Evolutionary conservation across 306 rosid species (phyloP).

Genomic region (Macrotyloma uniflorum): DNA sequence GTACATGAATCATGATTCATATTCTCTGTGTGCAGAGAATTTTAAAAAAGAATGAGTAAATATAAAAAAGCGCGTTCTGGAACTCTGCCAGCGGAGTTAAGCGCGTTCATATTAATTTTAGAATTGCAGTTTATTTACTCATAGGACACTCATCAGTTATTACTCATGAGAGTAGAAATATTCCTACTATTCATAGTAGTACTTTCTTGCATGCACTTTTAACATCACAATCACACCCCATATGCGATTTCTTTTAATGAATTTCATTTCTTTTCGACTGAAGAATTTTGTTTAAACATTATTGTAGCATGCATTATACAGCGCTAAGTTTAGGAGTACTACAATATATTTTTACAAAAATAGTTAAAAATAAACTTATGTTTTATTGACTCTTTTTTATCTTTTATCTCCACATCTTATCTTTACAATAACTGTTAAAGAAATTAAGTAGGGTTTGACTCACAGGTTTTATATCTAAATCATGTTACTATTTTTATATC

Average conservation of each 20-base stretch:
- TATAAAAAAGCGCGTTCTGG: conserved; percentile 10
- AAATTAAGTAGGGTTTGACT: not conserved
- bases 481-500: too few species aligned
- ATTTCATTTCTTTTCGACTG: not conserved
- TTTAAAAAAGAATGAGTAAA: not conserved
- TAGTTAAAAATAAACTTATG: not conserved
- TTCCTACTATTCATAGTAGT: not conserved
- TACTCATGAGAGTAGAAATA: not conserved
- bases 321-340: too few species aligned
- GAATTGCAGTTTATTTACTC: not conserved
- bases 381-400: not conserved
- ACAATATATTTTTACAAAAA: not conserved
- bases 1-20: conserved; percentile 6
- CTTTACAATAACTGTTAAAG: not conserved
- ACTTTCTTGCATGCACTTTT: not conserved
- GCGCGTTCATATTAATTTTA: conserved; percentile 23
- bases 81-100: conserved; percentile 25
- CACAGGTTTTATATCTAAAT: too few species aligned
- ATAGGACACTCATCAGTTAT: not conserved
- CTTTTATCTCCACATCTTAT: not conserved
- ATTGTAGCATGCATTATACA: not conserved
- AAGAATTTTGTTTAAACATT: not conserved
- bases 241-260: not conserved
- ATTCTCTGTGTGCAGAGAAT: not conserved
- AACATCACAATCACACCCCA: not conserved